phyloP scores from a whole-genome alignment of 192 early-diverging fungal genomes.

The Mortierella alpina region DNA sequence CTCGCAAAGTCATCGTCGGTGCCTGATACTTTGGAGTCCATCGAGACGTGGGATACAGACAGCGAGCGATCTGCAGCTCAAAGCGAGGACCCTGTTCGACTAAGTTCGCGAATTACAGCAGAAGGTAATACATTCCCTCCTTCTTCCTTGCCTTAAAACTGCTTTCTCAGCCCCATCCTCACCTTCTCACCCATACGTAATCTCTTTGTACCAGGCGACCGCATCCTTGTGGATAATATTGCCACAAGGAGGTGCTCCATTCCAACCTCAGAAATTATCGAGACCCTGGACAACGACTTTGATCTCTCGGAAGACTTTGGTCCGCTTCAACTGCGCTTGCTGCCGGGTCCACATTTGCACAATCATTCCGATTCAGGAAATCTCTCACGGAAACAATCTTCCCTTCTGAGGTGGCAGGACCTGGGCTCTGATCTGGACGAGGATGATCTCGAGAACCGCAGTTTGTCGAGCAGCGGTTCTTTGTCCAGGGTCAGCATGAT shows the following conservation, averaged over 20 bases:
- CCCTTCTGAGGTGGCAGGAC: constrained; percentile 22
- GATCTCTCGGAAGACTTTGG: constrained; percentile 23
- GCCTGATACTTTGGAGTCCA: constrained; percentile 18
- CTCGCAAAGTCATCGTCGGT: constrained; percentile 24
- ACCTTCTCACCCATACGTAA: neutral
- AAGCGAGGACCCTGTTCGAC: neutral
- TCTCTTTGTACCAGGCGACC: neutral
- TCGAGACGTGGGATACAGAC: constrained; percentile 37
- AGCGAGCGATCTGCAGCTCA: constrained; percentile 19
- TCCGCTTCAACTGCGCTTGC: constrained; percentile 9
- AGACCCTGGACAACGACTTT: constrained; percentile 42
- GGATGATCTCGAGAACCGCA: constrained; percentile 26
- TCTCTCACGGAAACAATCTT: neutral
- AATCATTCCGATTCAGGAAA: neutral
- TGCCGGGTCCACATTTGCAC: neutral
- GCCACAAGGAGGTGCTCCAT: neutral
- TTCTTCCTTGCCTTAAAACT: no score
- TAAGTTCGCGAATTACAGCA: no score
- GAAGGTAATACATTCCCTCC: no score
- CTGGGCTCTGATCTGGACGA: constrained; percentile 24
- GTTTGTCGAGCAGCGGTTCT: constrained; percentile 18
- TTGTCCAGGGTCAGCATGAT: constrained; percentile 12
- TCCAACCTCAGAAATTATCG: constrained; percentile 10
- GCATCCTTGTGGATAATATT: neutral
- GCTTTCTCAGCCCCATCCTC: no score